phyloP scores from a whole-genome alignment of 176 grass and related monocot genomes.

The Leersia perrieri region DNA sequence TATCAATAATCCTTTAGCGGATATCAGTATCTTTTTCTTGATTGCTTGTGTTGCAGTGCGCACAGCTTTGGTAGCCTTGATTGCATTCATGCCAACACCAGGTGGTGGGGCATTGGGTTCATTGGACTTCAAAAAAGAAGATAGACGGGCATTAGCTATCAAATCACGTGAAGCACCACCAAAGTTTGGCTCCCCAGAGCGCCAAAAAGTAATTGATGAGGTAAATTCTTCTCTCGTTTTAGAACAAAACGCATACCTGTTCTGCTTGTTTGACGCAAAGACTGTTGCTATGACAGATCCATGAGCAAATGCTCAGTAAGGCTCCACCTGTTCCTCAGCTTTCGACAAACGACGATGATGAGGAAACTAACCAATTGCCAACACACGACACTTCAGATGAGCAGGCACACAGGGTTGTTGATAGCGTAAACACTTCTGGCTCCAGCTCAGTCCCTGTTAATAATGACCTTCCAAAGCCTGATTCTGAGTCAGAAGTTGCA shows the following conservation, averaged over 20 bases:
- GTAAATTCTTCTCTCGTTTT: constrained; percentile 21
- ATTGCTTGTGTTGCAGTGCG: constrained; percentile 56
- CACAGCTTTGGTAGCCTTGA: constrained; percentile 88
- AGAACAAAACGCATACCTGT: not conserved
- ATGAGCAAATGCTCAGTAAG: constrained; percentile 81
- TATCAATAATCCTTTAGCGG: not conserved
- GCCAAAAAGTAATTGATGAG: constrained; percentile 94
- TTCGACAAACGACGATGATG: constrained; percentile 21
- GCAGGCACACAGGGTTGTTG: constrained; percentile 18
- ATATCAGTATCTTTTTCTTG: not conserved
- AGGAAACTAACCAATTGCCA: constrained; percentile 29
- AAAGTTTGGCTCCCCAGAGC: constrained; percentile 77
- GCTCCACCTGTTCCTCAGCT: constrained; percentile 63
- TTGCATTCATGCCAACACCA: constrained; percentile 97
- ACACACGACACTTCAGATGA: constrained; percentile 10
- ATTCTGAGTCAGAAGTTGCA: constrained; percentile 32
- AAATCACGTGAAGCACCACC: constrained; percentile 79
- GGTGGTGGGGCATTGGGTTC: constrained; percentile 82
- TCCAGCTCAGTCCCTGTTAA: constrained; percentile 21
- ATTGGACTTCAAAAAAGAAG: constrained; percentile 92
- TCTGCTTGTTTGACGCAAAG: constrained; percentile 35
- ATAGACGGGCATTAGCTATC: constrained; percentile 63
- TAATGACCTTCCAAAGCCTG: constrained; percentile 39
- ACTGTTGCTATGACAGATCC: constrained; percentile 60
- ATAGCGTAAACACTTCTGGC: constrained; percentile 29